These are phyloP conservation scores for Chrysoporthe cubensis DNA, from an alignment of 2,329 filamentous ascomycete genomes.

Conservation along the genomic window DNA sequence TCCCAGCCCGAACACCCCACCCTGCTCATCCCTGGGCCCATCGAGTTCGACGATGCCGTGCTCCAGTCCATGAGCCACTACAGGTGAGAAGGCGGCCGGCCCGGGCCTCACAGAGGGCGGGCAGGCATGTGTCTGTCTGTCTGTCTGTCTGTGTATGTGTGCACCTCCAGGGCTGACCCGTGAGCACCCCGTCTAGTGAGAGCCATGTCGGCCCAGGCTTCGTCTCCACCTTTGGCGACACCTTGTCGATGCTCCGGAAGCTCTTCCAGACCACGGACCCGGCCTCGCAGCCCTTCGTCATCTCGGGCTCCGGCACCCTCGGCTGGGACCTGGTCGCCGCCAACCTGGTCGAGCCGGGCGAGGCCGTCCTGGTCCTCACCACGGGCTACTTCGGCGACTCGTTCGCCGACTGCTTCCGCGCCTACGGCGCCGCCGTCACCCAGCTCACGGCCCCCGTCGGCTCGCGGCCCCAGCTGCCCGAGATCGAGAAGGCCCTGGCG, in stretches of 20 bases:
- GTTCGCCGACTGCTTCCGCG: constrained; percentile 88
- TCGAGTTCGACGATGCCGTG: constrained; percentile 98
- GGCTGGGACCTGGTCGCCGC: constrained; percentile 97
- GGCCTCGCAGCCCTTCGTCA: constrained; percentile 84
- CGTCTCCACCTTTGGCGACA: constrained; percentile 88
- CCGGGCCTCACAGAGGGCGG: not conserved
- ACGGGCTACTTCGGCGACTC: constrained; percentile 97
- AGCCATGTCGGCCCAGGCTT: constrained; percentile 91
- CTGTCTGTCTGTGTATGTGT: not conserved
- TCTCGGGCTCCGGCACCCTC: constrained; percentile 92
- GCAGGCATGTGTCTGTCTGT: not conserved
- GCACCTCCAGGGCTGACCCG: constrained; percentile 1
- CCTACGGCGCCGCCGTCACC: constrained; percentile 88
- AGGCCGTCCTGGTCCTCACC: constrained; percentile 90
- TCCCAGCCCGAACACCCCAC: constrained; percentile 67
- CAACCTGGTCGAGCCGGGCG: constrained; percentile 86
- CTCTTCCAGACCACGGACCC: constrained; percentile 90
- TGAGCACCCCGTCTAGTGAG: constrained; percentile 62
- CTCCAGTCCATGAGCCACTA: constrained; percentile 94
- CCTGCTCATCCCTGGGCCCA: constrained; percentile 93
- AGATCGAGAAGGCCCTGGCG: constrained; percentile 86
- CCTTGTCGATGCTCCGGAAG: constrained; percentile 83
- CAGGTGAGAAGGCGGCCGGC: constrained; percentile 59
- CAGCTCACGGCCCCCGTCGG: constrained; percentile 90
- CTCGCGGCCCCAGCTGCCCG: constrained; percentile 79